Conservation (phyloP, 164 flowering plant genomes). For the Liriodendron chinense region DNA sequence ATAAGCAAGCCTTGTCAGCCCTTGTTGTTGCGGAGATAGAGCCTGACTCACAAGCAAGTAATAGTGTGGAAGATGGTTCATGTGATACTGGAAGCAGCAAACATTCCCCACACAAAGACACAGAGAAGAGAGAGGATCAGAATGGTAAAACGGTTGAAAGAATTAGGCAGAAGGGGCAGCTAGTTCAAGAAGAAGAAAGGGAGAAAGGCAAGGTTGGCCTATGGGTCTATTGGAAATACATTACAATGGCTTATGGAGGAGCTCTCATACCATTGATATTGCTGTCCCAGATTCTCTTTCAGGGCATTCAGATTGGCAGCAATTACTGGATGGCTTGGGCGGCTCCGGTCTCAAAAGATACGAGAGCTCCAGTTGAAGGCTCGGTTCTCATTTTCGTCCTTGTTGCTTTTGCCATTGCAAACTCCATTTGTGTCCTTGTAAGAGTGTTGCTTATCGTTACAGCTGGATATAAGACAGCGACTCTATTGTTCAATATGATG, state of each 20-base stretch:
- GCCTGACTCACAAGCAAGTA: constrained; percentile 7
- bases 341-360: constrained; percentile 60
- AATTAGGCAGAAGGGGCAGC: constrained; percentile 49
- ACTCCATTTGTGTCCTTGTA: constrained; percentile 57
- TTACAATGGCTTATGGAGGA: constrained; percentile 72
- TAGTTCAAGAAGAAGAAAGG: constrained; percentile 93
- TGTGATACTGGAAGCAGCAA: background rate
- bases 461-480: constrained; percentile 73
- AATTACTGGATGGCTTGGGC: constrained; percentile 99
- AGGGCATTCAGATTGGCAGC: constrained; percentile 79
- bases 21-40: constrained; percentile 29
- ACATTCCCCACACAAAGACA: constrained; percentile 14
- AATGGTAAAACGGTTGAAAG: constrained; percentile 36
- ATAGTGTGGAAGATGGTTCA: constrained; percentile 14
- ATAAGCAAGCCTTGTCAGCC: constrained; percentile 59
- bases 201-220: constrained; percentile 85
- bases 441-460: constrained; percentile 52
- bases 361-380: constrained; percentile 38
- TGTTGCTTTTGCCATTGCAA: constrained; percentile 60
- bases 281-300: constrained; percentile 54
- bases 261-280: constrained; percentile 70
- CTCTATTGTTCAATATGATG: constrained; percentile 72
- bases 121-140: constrained; percentile 18
- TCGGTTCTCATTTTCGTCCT: constrained; percentile 56
- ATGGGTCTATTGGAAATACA: constrained; percentile 75